Base-by-base conservation (phyloP, 768 basidiomycete genomes). In the Mycena rebaudengoi region DNA sequence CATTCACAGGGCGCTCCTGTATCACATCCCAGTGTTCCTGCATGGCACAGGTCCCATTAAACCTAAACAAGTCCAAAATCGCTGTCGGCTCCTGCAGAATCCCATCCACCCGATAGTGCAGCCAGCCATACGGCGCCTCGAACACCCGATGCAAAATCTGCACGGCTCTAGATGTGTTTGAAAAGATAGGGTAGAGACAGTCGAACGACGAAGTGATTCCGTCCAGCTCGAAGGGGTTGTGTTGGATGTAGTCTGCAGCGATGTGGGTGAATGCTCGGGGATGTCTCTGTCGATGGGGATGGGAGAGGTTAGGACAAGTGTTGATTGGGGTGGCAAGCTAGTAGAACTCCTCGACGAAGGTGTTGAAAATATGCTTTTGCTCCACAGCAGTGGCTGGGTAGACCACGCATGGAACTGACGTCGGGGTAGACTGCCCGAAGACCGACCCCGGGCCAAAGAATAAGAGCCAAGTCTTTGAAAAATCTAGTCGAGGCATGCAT, bases 31-130 rank as follows among this genome's bases (percentile, higher is more conserved):
- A 56, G 23, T 56, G 54, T 35, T 56, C 54, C 54, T 56, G 54
- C 54, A 56, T n/a, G n/a, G n/a, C 54, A 44, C 54, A 56, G 41
- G 54, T 56, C 54, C 54, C 54, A 56, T 56, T 56, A 56, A n/a
- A 56, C 54, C 54, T 56, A 45, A 56, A 45, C 43, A 56, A 43
- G 43, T 56, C 54, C 43, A 45, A 43, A 43, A 56, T 45, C 28
- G 54, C 54, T 35, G 54, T 43, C 54, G 43, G 54, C 54, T 45
- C 29, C 54, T 32, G 41, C 43, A 33, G 29, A 56, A 56, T 20
- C 30, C 43, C 41, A 45, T 56, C 54, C 40, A 56, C 43, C 20
- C 54, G 54, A 43, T 43, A 56, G 23, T 56, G 54, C 54, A 56
- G 41, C 54, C 54, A 56, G 28, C 54, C 54, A 45, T 56, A 44